Conservation (phyloP, 225 moss, liverwort and hornwort species). For the Polytrichum commune region DNA sequence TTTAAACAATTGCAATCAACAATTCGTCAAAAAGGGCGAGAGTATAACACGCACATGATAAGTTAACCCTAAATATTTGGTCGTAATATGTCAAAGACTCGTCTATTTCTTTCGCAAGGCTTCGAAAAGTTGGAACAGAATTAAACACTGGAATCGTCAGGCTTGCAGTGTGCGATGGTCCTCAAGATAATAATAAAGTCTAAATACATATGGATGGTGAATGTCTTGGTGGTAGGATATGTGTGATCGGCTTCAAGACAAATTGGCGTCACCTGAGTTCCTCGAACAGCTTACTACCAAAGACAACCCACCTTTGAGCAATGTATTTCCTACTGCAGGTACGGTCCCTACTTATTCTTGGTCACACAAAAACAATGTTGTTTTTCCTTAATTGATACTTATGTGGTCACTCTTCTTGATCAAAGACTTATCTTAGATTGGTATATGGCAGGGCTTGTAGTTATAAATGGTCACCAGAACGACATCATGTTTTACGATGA, state of each 20-base stretch:
- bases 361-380: neutral
- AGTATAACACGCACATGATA: no score
- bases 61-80: neutral
- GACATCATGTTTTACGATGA: no score
- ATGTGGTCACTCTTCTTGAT: neutral
- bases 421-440: neutral
- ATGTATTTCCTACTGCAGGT: constrained; percentile 2
- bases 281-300: constrained; percentile 46
- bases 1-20: no score
- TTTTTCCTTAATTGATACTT: no score
- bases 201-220: neutral
- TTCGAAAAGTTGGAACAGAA: neutral
- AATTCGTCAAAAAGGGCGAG: no score
- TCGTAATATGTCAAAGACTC: neutral
- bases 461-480: no score
- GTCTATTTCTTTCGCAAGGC: neutral
- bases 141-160: no score
- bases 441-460: neutral
- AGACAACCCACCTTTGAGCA: constrained; percentile 21
- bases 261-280: constrained; percentile 66
- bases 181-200: neutral
- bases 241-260: constrained; percentile 34
- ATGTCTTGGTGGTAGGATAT: constrained; percentile 29
- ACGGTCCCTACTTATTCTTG: neutral
- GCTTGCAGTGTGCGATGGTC: no score